phyloP scores from a whole-genome alignment of 164 flowering plant species.

The Cinnamomum micranthum region DNA sequence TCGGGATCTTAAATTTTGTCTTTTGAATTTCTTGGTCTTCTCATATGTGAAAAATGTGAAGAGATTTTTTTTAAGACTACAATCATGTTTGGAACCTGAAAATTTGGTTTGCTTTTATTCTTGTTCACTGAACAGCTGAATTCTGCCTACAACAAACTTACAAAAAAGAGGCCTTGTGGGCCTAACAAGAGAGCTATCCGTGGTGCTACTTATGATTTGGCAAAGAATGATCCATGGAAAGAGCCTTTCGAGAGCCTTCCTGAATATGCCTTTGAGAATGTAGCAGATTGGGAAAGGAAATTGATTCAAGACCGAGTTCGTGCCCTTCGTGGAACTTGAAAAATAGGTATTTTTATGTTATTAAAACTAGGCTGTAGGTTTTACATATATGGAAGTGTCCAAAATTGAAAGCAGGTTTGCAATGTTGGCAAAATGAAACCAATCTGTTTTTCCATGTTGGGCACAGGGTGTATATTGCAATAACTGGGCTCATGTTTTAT shows the following conservation, averaged over 20 bases:
- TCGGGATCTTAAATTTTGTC: no score
- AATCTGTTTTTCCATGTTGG: not conserved
- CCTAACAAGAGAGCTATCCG: slow-evolving; percentile 81
- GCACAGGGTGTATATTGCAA: not conserved
- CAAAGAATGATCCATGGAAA: slow-evolving; percentile 81
- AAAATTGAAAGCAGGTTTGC: not conserved
- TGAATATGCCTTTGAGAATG: slow-evolving; percentile 65
- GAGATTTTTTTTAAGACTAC: no score
- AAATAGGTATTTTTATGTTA: slow-evolving; percentile 8
- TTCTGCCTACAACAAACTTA: slow-evolving; percentile 58
- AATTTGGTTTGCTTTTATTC: not conserved
- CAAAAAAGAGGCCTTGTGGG: slow-evolving; percentile 85
- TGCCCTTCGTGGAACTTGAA: slow-evolving; percentile 64
- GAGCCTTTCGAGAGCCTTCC: slow-evolving; percentile 85
- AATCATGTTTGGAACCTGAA: not conserved
- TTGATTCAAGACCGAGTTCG: slow-evolving; percentile 76
- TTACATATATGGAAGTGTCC: not conserved
- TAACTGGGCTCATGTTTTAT: not conserved
- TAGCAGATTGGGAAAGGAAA: slow-evolving; percentile 89
- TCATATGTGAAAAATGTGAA: no score
- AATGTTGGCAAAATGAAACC: not conserved
- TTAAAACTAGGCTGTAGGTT: not conserved
- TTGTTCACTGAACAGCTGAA: slow-evolving; percentile 49
- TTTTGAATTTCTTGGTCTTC: no score
- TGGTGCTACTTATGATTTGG: slow-evolving; percentile 87